Percentiles rank a stretch among this genome's conserved stretches.
Evolutionary conservation across 2,329 filamentous ascomycete genomes (phyloP).

Genomic region (Spiromastix sp.): DNA sequence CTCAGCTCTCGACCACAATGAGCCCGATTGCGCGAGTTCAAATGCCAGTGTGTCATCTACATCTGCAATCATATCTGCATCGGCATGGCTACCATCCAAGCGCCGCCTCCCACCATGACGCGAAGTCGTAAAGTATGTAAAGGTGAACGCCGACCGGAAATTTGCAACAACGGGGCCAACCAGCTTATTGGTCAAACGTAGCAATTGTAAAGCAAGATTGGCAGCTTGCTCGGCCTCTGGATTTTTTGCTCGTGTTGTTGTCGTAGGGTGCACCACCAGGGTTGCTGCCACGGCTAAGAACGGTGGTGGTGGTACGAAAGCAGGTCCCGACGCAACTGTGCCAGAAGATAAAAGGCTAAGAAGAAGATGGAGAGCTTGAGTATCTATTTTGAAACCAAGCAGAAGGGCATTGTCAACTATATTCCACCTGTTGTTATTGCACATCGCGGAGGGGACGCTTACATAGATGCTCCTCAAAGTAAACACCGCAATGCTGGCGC

Average conservation of each 20-base stretch:
- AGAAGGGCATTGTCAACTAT: no score
- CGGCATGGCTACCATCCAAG: constrained; percentile 21
- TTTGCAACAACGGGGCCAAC: constrained; percentile 62
- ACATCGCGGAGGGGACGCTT: constrained; percentile 18
- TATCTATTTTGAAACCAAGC: no score
- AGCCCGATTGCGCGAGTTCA: constrained; percentile 52
- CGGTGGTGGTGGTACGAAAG: constrained; percentile 57
- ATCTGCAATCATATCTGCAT: constrained; percentile 33
- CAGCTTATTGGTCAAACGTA: constrained; percentile 55
- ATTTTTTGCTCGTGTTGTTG: constrained; percentile 62
- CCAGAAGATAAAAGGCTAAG: constrained; percentile 30
- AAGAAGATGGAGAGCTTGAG: constrained; percentile 53
- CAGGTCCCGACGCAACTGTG: constrained; percentile 33
- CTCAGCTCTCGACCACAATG: constrained; percentile 64
- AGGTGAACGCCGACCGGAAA: constrained; percentile 62
- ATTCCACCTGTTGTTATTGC: no score
- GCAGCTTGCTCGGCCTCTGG: constrained; percentile 53
- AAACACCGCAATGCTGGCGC: constrained; percentile 56
- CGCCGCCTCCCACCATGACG: constrained; percentile 20
- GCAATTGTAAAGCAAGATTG: constrained; percentile 56
- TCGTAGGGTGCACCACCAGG: constrained; percentile 67
- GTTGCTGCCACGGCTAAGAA: constrained; percentile 71
- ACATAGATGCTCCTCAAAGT: constrained; percentile 67
- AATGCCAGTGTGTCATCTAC: constrained; percentile 46
- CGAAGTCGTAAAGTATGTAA: constrained; percentile 35